Conservation (phyloP, 192 early-diverging fungal species). For the Coemansia erecta region DNA sequence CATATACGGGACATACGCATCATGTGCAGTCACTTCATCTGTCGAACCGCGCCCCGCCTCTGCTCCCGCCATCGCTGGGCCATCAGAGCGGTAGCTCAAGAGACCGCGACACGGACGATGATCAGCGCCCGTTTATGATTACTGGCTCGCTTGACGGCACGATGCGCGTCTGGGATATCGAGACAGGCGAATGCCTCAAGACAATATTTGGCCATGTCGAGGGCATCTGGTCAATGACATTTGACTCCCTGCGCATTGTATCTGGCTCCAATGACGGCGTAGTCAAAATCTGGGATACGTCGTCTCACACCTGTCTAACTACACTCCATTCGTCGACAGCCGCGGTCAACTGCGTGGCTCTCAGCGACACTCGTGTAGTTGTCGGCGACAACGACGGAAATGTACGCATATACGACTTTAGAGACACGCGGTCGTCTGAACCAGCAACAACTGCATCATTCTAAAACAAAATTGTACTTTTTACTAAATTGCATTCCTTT, state of each 20-base stretch:
- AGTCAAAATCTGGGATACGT: constrained; percentile 76
- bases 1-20: constrained; percentile 70
- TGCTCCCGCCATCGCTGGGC: constrained; percentile 8
- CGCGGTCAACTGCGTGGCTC: constrained; percentile 74
- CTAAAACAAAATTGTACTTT: no score
- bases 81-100: not conserved
- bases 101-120: constrained; percentile 4
- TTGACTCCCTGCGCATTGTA: constrained; percentile 72
- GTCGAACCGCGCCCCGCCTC: constrained; percentile 19
- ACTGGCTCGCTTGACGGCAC: constrained; percentile 84
- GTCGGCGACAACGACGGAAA: constrained; percentile 83
- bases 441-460: not conserved
- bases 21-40: constrained; percentile 67
- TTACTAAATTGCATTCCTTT: no score
- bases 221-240: constrained; percentile 77
- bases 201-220: constrained; percentile 81
- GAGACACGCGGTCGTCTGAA: constrained; percentile 19
- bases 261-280: constrained; percentile 67
- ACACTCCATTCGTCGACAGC: constrained; percentile 64
- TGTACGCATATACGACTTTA: constrained; percentile 82
- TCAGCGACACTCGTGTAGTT: constrained; percentile 87
- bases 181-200: constrained; percentile 70
- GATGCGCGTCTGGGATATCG: constrained; percentile 90
- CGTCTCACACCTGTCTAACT: constrained; percentile 65
- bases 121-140: constrained; percentile 58